Evolutionary conservation across 768 basidiomycete genomes (phyloP).

Genomic region (Suillus subluteus): DNA sequence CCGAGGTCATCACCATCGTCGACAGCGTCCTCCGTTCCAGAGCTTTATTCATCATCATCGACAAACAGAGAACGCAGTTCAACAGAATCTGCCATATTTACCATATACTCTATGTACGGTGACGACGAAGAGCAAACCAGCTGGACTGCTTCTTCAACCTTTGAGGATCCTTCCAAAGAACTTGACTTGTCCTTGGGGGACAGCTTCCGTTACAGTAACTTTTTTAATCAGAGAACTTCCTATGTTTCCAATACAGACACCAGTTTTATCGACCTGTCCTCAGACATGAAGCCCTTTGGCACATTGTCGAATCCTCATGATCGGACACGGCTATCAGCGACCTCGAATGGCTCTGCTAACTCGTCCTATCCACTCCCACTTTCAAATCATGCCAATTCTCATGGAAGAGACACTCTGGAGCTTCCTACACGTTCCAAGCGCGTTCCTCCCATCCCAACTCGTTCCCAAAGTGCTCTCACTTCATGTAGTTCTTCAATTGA

Average conservation of each 20-base stretch:
- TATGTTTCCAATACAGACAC: slow-evolving; percentile 28
- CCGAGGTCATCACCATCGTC: slow-evolving; percentile 22
- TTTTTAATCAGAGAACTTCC: slow-evolving; percentile 30
- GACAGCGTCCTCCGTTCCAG: slow-evolving; percentile 40
- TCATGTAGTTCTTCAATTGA: slow-evolving; percentile 31
- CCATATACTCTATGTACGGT: slow-evolving; percentile 88
- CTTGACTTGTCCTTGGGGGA: slow-evolving; percentile 38
- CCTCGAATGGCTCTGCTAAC: slow-evolving; percentile 32
- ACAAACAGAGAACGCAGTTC: slow-evolving; percentile 54
- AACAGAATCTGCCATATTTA: slow-evolving; percentile 76
- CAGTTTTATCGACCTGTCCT: slow-evolving; percentile 33
- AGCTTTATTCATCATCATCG: slow-evolving; percentile 34
- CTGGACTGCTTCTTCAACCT: slow-evolving; percentile 47
- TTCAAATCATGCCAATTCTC: slow-evolving; percentile 22
- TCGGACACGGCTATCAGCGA: slow-evolving; percentile 24
- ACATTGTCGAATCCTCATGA: slow-evolving; percentile 27
- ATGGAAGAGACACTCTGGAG: slow-evolving; percentile 22
- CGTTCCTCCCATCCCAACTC: slow-evolving; percentile 22
- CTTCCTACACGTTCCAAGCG: slow-evolving; percentile 32
- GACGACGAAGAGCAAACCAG: slow-evolving; percentile 53
- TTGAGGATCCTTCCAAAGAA: slow-evolving; percentile 43
- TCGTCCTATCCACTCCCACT: slow-evolving; percentile 21
- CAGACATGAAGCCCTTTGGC: slow-evolving; percentile 26
- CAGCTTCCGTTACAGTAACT: slow-evolving; percentile 37
- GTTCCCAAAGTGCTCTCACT: slow-evolving; percentile 28